phyloP scores from a whole-genome alignment of 441 rosid species.

The Kokia cookei region DNA sequence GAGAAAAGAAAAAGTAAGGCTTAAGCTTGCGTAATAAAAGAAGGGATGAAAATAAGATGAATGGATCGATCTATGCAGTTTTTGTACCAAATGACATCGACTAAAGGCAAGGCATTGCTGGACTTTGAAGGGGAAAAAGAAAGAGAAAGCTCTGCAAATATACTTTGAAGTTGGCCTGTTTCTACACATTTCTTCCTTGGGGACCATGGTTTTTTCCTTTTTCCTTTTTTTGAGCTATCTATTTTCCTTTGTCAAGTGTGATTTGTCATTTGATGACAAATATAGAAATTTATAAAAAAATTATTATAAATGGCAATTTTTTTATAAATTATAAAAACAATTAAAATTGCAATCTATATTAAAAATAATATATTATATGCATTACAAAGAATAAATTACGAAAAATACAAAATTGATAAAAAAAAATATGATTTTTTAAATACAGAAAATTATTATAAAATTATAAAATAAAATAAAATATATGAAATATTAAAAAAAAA shows the following conservation, averaged over 20 bases:
- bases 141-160: not conserved
- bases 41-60: not conserved
- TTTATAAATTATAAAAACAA: not conserved
- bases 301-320: too few relatives aligned
- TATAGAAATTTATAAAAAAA: not conserved
- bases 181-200: not conserved
- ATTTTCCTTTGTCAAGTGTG: not conserved
- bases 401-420: too few relatives aligned
- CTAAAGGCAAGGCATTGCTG: not conserved
- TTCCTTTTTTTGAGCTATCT: not conserved
- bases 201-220: not conserved
- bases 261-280: constrained; percentile 1
- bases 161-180: not conserved
- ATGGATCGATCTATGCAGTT: not conserved
- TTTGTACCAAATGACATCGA: not conserved
- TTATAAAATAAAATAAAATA: too few relatives aligned
- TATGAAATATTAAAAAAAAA: too few relatives aligned
- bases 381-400: too few relatives aligned
- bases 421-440: too few relatives aligned
- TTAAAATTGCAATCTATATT: not conserved
- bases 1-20: not conserved
- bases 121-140: not conserved
- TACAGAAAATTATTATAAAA: too few relatives aligned
- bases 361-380: too few relatives aligned
- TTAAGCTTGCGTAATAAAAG: not conserved